Evolutionary conservation across 1,284 basidiomycete genomes (phyloP).

Genomic region (Lentinus polychrous): DNA sequence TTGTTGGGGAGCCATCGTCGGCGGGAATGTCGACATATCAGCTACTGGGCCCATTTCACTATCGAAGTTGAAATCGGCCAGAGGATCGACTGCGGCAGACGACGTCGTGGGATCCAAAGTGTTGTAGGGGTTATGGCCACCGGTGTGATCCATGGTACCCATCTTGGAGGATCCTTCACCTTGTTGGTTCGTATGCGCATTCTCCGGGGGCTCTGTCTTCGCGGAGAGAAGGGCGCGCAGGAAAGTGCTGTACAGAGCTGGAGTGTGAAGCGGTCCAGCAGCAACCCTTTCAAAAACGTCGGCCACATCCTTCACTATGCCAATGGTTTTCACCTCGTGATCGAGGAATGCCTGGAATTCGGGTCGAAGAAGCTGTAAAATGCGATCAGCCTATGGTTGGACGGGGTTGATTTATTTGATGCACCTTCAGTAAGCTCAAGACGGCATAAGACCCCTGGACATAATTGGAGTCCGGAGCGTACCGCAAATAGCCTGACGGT

Average conservation of each 20-base stretch:
- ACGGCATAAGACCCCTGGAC: slow-evolving; percentile 88
- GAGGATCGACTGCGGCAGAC: slow-evolving; percentile 5
- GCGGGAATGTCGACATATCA: slow-evolving; percentile 76
- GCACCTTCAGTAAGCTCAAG: slow-evolving; percentile 80
- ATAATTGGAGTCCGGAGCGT: slow-evolving; percentile 88
- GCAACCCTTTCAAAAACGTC: slow-evolving; percentile 72
- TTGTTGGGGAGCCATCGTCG: slow-evolving; percentile 58
- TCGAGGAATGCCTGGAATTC: slow-evolving; percentile 76
- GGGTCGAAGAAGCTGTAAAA: slow-evolving; percentile 63
- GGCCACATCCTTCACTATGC: slow-evolving; percentile 76
- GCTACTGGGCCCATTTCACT: slow-evolving; percentile 76
- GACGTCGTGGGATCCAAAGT: slow-evolving; percentile 1
- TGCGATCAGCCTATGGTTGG: not conserved
- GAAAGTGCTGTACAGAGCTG: slow-evolving; percentile 82
- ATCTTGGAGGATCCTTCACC: not conserved
- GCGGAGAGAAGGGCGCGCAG: slow-evolving; percentile 72
- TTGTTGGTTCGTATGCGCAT: not conserved
- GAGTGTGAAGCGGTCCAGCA: slow-evolving; percentile 73
- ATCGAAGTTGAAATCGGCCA: slow-evolving; percentile 56
- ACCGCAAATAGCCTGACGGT: slow-evolving; percentile 72
- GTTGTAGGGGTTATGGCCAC: not conserved
- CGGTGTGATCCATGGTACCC: not conserved
- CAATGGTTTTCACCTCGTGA: slow-evolving; percentile 63
- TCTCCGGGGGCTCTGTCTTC: slow-evolving; percentile 35
- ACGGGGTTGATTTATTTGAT: slow-evolving; percentile 12